These are phyloP conservation scores for Fraxinus americana DNA, from an alignment of 257 asterid species.

Conservation along the genomic window DNA sequence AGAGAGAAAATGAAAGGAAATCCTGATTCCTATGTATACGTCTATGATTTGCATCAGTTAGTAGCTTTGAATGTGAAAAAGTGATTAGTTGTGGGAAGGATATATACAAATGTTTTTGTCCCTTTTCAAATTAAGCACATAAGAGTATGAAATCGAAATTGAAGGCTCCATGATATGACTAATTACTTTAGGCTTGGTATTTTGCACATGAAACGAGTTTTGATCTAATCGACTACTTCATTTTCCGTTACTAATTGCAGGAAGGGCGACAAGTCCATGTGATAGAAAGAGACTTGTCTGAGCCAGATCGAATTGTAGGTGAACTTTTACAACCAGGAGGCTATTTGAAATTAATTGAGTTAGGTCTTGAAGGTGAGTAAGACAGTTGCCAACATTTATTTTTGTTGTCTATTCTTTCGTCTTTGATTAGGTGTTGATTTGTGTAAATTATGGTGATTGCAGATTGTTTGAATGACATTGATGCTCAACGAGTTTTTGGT, in stretches of 20 bases:
- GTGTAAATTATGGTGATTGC: constrained; percentile 23
- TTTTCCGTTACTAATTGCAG: constrained; percentile 29
- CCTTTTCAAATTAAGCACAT: background rate
- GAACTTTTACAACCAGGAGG: constrained; percentile 91
- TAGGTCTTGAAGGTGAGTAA: constrained; percentile 70
- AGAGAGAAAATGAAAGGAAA: background rate
- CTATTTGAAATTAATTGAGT: constrained; percentile 67
- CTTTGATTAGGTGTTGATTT: background rate
- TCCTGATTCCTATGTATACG: background rate
- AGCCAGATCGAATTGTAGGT: constrained; percentile 84
- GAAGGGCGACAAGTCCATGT: constrained; percentile 75
- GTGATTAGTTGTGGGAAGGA: too few species aligned
- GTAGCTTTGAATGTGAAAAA: too few species aligned
- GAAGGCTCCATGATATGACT: background rate
- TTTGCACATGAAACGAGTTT: background rate
- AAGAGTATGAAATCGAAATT: background rate
- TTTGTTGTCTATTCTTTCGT: constrained; percentile 8
- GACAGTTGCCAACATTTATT: constrained; percentile 11
- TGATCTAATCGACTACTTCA: background rate
- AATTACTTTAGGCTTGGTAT: background rate
- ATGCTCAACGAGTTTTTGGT: constrained; percentile 73
- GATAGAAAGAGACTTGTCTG: constrained; percentile 77
- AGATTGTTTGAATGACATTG: constrained; percentile 71
- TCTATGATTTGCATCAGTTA: background rate
- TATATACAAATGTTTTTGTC: background rate